These are phyloP conservation scores for Ogataea chonburiensis DNA, from an alignment of 805 yeast species.

Conservation along the genomic window DNA sequence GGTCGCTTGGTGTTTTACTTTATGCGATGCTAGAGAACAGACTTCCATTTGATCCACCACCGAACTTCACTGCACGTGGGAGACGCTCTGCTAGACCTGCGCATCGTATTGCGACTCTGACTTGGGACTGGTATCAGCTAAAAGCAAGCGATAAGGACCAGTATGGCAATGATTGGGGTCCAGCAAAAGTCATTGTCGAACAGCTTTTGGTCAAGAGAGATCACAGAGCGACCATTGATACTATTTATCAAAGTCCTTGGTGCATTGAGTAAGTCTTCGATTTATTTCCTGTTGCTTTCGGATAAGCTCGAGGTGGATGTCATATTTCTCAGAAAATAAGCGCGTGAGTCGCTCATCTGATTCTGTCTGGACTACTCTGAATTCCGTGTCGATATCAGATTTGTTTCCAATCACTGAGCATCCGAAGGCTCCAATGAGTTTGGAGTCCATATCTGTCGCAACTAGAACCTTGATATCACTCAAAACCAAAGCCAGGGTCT, in stretches of 20 bases:
- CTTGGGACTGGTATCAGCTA: conserved; percentile 79
- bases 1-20: conserved; percentile 94
- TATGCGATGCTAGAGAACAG: conserved; percentile 83
- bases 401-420: conserved; percentile 12
- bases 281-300: conserved; percentile 20
- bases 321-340: conserved; percentile 16
- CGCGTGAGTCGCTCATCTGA: conserved; percentile 3
- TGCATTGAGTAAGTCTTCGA: conserved; percentile 11
- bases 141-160: conserved; percentile 34
- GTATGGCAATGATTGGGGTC: conserved; percentile 37
- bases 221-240: conserved; percentile 37
- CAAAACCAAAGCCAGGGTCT: conserved; percentile 31
- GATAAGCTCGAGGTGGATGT: conserved; percentile 14
- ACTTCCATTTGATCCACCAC: conserved; percentile 89
- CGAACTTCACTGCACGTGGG: conserved; percentile 45
- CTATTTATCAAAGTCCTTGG: conserved; percentile 39
- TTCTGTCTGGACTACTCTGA: neutral
- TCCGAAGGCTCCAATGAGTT: conserved; percentile 19
- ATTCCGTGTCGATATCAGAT: conserved; percentile 1
- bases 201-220: conserved; percentile 49
- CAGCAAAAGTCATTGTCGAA: conserved; percentile 51
- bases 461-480: conserved; percentile 11
- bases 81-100: conserved; percentile 60
- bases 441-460: conserved; percentile 11
- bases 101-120: conserved; percentile 87